phyloP scores from a whole-genome alignment of 306 rosid species.

The Begonia loranthoides region DNA sequence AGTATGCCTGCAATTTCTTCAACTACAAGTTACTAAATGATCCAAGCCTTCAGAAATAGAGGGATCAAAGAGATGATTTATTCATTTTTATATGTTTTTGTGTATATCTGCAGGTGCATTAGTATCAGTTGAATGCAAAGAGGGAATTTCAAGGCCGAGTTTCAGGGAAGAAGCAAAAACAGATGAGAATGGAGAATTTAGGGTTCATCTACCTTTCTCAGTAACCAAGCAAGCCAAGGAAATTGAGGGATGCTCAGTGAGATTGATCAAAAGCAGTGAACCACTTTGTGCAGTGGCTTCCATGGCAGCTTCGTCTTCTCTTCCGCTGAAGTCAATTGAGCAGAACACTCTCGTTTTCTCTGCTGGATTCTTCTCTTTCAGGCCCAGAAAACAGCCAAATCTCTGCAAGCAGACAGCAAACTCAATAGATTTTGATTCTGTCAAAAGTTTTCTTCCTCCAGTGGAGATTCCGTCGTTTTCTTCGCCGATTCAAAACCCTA shows the following conservation, averaged over 20 bases:
- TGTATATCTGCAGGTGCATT: constrained; percentile 45
- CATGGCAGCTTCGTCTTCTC: constrained; percentile 37
- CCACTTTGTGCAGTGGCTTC: constrained; percentile 63
- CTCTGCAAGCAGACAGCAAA: constrained; percentile 41
- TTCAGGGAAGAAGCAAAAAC: constrained; percentile 56
- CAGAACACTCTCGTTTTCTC: constrained; percentile 50
- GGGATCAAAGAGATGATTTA: too few species aligned
- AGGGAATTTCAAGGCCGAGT: constrained; percentile 21
- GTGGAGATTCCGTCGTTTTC: constrained; percentile 10
- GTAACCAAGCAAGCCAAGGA: constrained; percentile 46
- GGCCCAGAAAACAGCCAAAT: constrained; percentile 45
- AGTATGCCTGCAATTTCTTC: not conserved
- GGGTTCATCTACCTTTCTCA: constrained; percentile 52
- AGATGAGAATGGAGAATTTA: constrained; percentile 50
- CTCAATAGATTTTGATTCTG: constrained; percentile 13
- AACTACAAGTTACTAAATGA: not conserved
- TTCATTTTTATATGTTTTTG: too few species aligned
- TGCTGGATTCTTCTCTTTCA: constrained; percentile 84
- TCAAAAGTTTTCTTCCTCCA: not conserved
- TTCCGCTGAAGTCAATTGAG: constrained; percentile 38
- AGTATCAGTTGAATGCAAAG: constrained; percentile 61
- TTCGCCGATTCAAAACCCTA: constrained; percentile 4
- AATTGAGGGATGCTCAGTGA: constrained; percentile 55
- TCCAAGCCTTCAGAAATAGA: not conserved
- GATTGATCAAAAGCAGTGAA: constrained; percentile 43